A percentile compares a stretch with the other conserved stretches of the same genome.
Evolutionary conservation across 2,329 filamentous ascomycete species (phyloP).

Genomic region (Didymella segeticola): DNA sequence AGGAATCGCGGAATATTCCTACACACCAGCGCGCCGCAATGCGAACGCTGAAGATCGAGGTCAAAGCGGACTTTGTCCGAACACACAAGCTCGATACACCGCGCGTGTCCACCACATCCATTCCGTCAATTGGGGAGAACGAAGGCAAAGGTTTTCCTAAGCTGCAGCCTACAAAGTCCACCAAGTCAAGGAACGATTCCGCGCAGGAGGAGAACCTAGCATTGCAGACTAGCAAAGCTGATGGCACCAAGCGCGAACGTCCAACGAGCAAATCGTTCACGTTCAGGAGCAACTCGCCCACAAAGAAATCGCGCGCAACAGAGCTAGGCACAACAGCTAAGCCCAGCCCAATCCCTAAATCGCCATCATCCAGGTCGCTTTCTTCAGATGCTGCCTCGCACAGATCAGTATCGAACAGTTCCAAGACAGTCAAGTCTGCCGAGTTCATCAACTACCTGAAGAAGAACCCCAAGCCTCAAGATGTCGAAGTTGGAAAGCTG

Average conservation of each 20-base stretch:
- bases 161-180: slow-evolving; percentile 53
- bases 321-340: slow-evolving; percentile 67
- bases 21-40: slow-evolving; percentile 95
- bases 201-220: slow-evolving; percentile 39
- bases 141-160: slow-evolving; percentile 18
- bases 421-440: slow-evolving; percentile 74
- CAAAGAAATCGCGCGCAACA: slow-evolving; percentile 75
- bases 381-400: slow-evolving; percentile 61
- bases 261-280: slow-evolving; percentile 81
- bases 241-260: slow-evolving; percentile 51
- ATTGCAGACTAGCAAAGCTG: slow-evolving; percentile 7
- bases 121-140: slow-evolving; percentile 43
- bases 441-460: slow-evolving; percentile 88
- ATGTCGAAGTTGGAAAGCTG: slow-evolving; percentile 90
- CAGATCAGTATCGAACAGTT: slow-evolving; percentile 70
- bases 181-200: slow-evolving; percentile 42
- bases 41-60: slow-evolving; percentile 83
- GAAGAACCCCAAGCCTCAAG: slow-evolving; percentile 79
- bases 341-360: slow-evolving; percentile 72
- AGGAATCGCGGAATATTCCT: slow-evolving; percentile 91
- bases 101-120: slow-evolving; percentile 57
- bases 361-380: slow-evolving; percentile 64
- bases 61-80: slow-evolving; percentile 94
- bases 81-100: slow-evolving; percentile 75
- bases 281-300: slow-evolving; percentile 73